Base-by-base conservation (phyloP, 2,329 filamentous ascomycete species). In the Alternaria panax region DNA sequence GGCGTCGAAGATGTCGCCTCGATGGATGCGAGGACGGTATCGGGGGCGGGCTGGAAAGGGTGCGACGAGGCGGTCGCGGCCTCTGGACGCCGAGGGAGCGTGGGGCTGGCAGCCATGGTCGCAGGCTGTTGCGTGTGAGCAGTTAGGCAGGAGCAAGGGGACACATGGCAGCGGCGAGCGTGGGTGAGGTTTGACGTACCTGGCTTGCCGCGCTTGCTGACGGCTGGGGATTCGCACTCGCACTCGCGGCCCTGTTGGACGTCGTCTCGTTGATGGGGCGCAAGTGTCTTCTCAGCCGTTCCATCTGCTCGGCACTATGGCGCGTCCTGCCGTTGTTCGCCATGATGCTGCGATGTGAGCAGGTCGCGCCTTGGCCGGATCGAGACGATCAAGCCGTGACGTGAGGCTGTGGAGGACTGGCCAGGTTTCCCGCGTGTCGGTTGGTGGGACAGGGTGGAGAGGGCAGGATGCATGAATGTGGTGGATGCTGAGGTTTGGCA, bases 121-220 rank as follows among this genome's bases (percentile, higher is more conserved):
- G 52, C 34, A 41, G 34, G 61, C 59, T 67, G 50, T 22, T 32
- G 28, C 43, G 27, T 9, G 57, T 64, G 24, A 64, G 60, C 28
- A 18, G 30, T 20, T 28, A 24, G 24, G n/a, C 16, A 42, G 24
- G 38, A 36, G 42, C 24, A 20, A 32, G 22, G 18, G 30, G 34
- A 24, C 32, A 12, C 20, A n/a, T 14, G 22, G 14, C 7, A 20
- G 51, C 8, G 16, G 30, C 32, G 25, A 16, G 16, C 36, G 47
- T 18, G 25, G n/a, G n/a, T 46, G 25, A 11, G 42, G 41, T 28
- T 50, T 20, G 43, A 57, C 52, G 43, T 64, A 66, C 65, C 54
- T 54, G 51, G 28, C 32, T 34, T 25, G 40, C 20, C 34, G 54
- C 38, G 52, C 56, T 59, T 62, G 56, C 57, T 62, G 54, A 12